Evolutionary conservation across 2,329 filamentous ascomycete species (phyloP).

Genomic region (Ophiostoma montium): DNA sequence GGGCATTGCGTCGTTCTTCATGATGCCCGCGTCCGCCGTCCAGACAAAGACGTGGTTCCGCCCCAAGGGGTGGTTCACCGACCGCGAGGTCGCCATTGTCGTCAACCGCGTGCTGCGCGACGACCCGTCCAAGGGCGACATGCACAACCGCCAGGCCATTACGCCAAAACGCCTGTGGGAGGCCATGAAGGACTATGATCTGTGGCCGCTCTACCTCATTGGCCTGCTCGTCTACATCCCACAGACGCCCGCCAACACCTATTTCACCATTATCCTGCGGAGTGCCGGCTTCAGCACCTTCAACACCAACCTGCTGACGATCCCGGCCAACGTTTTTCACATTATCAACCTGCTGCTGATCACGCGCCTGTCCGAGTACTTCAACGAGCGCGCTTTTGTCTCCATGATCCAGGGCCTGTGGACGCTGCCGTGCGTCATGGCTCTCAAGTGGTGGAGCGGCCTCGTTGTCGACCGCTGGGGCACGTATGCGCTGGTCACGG

Average conservation of each 20-base stretch:
- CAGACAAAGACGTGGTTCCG: conserved; percentile 24
- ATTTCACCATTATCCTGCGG: conserved; percentile 12
- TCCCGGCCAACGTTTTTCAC: conserved; percentile 26
- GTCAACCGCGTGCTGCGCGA: conserved; percentile 43
- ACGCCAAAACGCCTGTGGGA: conserved; percentile 22
- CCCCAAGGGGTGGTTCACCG: conserved; percentile 42
- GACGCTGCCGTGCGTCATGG: conserved; percentile 35
- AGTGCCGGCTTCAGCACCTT: conserved; percentile 11
- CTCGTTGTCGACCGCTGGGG: conserved; percentile 30
- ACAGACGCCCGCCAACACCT: conserved; percentile 1
- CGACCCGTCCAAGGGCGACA: conserved; percentile 42
- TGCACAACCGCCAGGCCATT: conserved; percentile 43
- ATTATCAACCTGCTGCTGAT: conserved; percentile 36
- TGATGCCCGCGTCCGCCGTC: conserved; percentile 29
- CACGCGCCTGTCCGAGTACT: conserved; percentile 34
- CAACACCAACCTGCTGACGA: conserved; percentile 12
- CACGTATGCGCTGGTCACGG: conserved; percentile 31
- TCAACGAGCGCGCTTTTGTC: conserved; percentile 31
- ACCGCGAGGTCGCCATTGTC: conserved; percentile 41
- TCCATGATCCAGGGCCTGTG: conserved; percentile 32
- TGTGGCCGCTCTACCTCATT: conserved; percentile 13
- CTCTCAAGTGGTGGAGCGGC: conserved; percentile 29
- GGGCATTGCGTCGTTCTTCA: conserved; percentile 32
- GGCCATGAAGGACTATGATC: conserved; percentile 10
- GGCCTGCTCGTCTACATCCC: conserved; percentile 9